These are phyloP conservation scores for Coprinopsis sp. DNA, from an alignment of 768 basidiomycete species.

Conservation along the genomic window DNA sequence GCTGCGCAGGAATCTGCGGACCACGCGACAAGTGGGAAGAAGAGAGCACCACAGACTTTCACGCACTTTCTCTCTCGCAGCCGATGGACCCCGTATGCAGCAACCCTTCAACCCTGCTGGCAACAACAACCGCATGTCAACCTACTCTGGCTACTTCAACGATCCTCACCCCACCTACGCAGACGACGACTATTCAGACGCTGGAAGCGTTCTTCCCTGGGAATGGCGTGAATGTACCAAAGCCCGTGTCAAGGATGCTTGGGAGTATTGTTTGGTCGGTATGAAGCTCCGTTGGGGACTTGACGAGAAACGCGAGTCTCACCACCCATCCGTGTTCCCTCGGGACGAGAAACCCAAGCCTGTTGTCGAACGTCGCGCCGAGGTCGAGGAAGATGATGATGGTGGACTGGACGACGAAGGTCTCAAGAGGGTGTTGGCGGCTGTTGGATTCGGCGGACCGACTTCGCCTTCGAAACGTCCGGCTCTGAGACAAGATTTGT, in stretches of 20 bases:
- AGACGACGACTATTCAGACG: too few species aligned
- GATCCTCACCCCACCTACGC: too few species aligned
- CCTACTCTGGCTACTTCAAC: too few species aligned
- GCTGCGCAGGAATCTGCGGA: constrained; percentile 79
- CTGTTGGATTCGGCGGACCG: constrained; percentile 48
- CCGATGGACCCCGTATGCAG: constrained; percentile 12
- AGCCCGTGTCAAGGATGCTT: constrained; percentile 70
- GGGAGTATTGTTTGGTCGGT: constrained; percentile 65
- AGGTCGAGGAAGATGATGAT: constrained; percentile 15
- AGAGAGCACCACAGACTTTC: constrained; percentile 57
- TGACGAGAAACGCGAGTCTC: too few species aligned
- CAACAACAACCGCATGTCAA: too few species aligned
- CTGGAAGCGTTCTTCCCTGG: constrained; percentile 62
- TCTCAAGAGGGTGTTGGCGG: constrained; percentile 51
- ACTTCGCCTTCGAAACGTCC: constrained; percentile 54
- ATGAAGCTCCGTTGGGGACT: not conserved
- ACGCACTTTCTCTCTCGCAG: constrained; percentile 27
- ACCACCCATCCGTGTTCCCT: too few species aligned
- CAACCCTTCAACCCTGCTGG: constrained; percentile 64
- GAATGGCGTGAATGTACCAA: constrained; percentile 71
- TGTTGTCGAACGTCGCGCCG: too few species aligned
- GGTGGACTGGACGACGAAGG: constrained; percentile 15
- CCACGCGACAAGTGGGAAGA: constrained; percentile 85
- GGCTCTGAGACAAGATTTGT: constrained; percentile 61
- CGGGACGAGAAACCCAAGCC: too few species aligned